These are phyloP conservation scores for Proliferodiscus dingleyae DNA, from an alignment of 2,329 filamentous ascomycete genomes.

Conservation along the genomic window DNA sequence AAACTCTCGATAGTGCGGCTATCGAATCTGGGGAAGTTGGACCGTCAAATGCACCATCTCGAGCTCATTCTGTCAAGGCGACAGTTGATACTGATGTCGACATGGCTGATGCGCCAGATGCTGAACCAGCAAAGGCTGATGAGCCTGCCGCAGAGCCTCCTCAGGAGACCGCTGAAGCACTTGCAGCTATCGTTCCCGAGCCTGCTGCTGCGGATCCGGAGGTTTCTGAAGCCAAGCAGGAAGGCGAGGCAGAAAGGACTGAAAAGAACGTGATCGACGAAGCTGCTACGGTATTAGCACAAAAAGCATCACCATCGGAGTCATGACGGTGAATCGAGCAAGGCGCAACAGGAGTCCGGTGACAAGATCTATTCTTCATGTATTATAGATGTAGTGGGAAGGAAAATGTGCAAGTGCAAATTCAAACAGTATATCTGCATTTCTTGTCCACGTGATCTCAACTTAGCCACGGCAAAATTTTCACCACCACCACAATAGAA, in stretches of 20 bases:
- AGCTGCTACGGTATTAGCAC: constrained; percentile 23
- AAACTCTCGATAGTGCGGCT: constrained; percentile 16
- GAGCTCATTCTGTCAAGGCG: constrained; percentile 24
- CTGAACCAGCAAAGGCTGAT: constrained; percentile 3
- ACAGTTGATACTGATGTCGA: constrained; percentile 30
- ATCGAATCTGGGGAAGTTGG: constrained; percentile 19
- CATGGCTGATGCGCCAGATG: constrained; percentile 25
- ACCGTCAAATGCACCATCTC: constrained; percentile 29
- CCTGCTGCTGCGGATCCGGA: constrained; percentile 20
- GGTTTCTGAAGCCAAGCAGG: constrained; percentile 26
- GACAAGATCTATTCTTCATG: background rate
- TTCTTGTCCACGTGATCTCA: too few species aligned
- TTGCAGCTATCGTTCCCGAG: constrained; percentile 4
- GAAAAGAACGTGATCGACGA: constrained; percentile 29
- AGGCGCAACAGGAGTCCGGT: constrained; percentile 16
- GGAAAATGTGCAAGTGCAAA: too few species aligned
- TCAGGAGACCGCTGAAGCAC: background rate
- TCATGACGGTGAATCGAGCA: constrained; percentile 12
- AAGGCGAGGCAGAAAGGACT: constrained; percentile 26
- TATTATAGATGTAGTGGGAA: too few species aligned
- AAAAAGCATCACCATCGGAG: constrained; percentile 11
- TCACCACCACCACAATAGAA: too few species aligned
- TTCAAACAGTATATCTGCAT: too few species aligned
- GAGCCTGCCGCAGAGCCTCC: constrained; percentile 4
- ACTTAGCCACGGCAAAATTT: too few species aligned